Evolutionary conservation across 495 filamentous ascomycete species (phyloP).

Genomic region (Hypoxylon fuscum): DNA sequence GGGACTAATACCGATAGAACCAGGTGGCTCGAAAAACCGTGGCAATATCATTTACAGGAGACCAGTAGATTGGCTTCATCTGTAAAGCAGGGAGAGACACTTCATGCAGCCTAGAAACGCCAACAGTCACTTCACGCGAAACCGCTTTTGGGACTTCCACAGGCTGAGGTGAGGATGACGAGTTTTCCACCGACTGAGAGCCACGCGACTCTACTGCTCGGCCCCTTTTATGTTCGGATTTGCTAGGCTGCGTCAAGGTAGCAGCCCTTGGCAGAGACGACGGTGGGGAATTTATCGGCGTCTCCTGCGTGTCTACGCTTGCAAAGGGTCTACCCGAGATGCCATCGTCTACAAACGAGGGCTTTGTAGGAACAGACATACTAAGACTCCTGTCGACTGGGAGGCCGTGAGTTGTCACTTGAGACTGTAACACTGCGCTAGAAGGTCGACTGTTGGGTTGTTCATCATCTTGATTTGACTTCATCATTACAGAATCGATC

Average conservation of each 20-base stretch:
- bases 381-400: conserved; percentile 18
- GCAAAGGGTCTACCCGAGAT: conserved; percentile 59
- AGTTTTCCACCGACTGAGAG: conserved; percentile 8
- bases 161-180: conserved; percentile 6
- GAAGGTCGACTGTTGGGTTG: conserved; percentile 24
- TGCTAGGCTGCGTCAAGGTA: conserved; percentile 21
- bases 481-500: conserved; percentile 20
- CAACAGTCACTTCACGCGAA: conserved; percentile 71
- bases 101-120: conserved; percentile 75
- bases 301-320: conserved; percentile 46
- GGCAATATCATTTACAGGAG: conserved; percentile 89
- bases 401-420: conserved; percentile 1
- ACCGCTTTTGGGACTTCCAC: conserved; percentile 24
- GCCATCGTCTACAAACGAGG: conserved; percentile 52
- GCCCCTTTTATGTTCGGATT: conserved; percentile 15
- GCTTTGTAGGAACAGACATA: conserved; percentile 34
- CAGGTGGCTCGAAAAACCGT: conserved; percentile 87
- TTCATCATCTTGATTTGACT: conserved; percentile 22
- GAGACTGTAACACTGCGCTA: conserved; percentile 12
- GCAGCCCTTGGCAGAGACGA: conserved; percentile 36
- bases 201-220: conserved; percentile 19
- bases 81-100: conserved; percentile 65
- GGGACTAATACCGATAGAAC: conserved; percentile 77
- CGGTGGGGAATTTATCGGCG: conserved; percentile 33
- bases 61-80: conserved; percentile 99